These are phyloP conservation scores for Gleditsia sinensis DNA, from an alignment of 306 rosid genomes.

Conservation along the genomic window DNA sequence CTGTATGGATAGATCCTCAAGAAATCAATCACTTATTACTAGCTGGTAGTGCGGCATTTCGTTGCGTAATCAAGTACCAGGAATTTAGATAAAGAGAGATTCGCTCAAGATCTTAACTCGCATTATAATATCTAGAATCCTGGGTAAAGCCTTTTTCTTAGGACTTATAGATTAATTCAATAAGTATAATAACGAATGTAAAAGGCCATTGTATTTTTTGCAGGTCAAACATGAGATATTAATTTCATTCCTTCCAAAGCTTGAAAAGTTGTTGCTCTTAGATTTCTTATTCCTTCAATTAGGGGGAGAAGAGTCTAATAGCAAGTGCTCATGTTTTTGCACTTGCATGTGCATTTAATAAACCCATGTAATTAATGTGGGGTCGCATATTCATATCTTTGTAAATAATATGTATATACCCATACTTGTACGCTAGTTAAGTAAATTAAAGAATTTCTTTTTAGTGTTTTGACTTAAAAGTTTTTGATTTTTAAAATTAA, in stretches of 20 bases:
- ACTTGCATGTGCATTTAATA: not conserved
- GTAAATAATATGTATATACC: too few species aligned
- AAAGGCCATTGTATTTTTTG: constrained; percentile 3
- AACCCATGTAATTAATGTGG: too few species aligned
- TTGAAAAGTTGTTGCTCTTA: not conserved
- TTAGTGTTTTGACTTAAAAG: too few species aligned
- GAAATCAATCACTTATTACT: constrained; percentile 1
- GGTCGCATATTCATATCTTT: too few species aligned
- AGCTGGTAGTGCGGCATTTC: constrained; percentile 28
- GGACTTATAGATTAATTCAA: not conserved
- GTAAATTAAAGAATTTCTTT: too few species aligned
- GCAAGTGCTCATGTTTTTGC: not conserved
- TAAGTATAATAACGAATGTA: not conserved
- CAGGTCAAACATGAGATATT: constrained; percentile 5
- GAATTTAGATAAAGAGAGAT: constrained; percentile 18
- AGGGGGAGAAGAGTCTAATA: not conserved
- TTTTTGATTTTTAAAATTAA: too few species aligned
- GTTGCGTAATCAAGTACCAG: constrained; percentile 19
- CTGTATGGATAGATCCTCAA: constrained; percentile 14
- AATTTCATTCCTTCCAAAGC: not conserved
- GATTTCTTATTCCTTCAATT: not conserved
- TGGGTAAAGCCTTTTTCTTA: not conserved
- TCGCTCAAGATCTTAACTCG: constrained; percentile 4
- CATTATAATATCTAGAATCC: not conserved
- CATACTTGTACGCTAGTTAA: too few species aligned